These are phyloP conservation scores for Leccinum pellstonianum DNA, from an alignment of 768 basidiomycete genomes.

Conservation along the genomic window DNA sequence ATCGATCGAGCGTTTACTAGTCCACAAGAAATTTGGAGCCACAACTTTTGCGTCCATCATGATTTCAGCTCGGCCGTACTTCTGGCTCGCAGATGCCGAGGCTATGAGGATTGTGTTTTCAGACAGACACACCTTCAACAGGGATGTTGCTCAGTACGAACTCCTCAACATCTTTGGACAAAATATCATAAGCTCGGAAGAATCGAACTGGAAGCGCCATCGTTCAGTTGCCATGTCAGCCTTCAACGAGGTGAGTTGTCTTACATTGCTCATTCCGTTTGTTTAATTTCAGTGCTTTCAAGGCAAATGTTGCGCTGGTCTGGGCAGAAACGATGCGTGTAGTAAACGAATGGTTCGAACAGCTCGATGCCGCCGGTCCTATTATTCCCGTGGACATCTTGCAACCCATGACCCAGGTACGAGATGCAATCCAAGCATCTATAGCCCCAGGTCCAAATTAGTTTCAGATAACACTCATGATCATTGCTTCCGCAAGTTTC, in stretches of 20 bases:
- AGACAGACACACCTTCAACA: constrained; percentile 34
- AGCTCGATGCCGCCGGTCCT: constrained; percentile 29
- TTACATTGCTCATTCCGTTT: background rate
- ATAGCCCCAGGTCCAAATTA: background rate
- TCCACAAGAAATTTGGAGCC: constrained; percentile 39
- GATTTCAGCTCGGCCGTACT: constrained; percentile 32
- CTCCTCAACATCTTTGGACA: constrained; percentile 45
- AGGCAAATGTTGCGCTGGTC: constrained; percentile 49
- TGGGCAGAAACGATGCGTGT: constrained; percentile 46
- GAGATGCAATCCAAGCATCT: background rate
- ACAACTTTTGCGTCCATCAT: constrained; percentile 39
- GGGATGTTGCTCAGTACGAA: constrained; percentile 39
- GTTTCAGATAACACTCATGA: constrained; percentile 36
- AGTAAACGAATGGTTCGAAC: constrained; percentile 42
- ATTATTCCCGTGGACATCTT: constrained; percentile 23
- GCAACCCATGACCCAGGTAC: constrained; percentile 15
- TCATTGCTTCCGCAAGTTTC: constrained; percentile 43
- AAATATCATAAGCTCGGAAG: constrained; percentile 44
- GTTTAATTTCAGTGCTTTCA: background rate
- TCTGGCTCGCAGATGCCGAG: constrained; percentile 46
- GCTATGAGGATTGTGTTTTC: constrained; percentile 37
- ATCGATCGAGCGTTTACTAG: constrained; percentile 19
- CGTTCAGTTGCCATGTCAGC: constrained; percentile 45
- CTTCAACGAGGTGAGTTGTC: constrained; percentile 43
- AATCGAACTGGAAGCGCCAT: constrained; percentile 48